Evolutionary conservation across 78 protist genomes (phyloP), one percentile per base, ranked within the genome.

Genomic region (Dictyostelium purpureum): DNA sequence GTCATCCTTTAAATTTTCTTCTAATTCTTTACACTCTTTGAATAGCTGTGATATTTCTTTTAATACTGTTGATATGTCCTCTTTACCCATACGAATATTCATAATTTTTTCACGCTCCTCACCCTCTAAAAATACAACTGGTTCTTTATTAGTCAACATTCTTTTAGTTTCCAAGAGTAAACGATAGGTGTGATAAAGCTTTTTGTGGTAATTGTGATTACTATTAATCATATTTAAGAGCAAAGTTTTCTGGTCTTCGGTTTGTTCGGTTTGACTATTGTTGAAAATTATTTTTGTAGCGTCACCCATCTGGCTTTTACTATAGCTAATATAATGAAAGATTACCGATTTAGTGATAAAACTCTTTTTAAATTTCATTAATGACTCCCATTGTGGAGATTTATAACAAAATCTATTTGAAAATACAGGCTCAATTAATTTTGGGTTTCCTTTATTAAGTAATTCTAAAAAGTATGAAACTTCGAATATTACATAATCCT

Each of bases 391-490:
- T 19, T 71, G 31, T 59, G 28, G 65, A 14, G 92, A 51, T 10
- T 10, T 24, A 49, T 73, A 85, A 47, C 92, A 85, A 59, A 71
- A 51, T 11, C 57, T 38, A 0, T 26, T 37, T 19, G 77, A 59
- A 42, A 85, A 85, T 21, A 85, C 18, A 21, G 92, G 92, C n/a
- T 85, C 92, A 0, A 85, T 43, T 10, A 85, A 47, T 42, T 85
- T 85, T 70, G 92, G 92, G n/a, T 85, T 85, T 42, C 92, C 92
- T 35, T 85, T 85, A 10, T 56, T 42, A 21, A 85, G 19, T 4
- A 85, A 47, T 61, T 85, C 83, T 35, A 67, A 42, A 51, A 85
- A 85, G 31, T 37, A 73, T 5, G 35, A 71, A 3, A 28, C 70
- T 61, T 85, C 92, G 24, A 49, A 85, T 52, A 85, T 26, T 10